A percentile compares a stretch with the other conserved stretches of the same genome.
These are phyloP conservation scores for Globisporangium camurandrum DNA, from an alignment of 352 stramenopile species.

Conservation along the genomic window DNA sequence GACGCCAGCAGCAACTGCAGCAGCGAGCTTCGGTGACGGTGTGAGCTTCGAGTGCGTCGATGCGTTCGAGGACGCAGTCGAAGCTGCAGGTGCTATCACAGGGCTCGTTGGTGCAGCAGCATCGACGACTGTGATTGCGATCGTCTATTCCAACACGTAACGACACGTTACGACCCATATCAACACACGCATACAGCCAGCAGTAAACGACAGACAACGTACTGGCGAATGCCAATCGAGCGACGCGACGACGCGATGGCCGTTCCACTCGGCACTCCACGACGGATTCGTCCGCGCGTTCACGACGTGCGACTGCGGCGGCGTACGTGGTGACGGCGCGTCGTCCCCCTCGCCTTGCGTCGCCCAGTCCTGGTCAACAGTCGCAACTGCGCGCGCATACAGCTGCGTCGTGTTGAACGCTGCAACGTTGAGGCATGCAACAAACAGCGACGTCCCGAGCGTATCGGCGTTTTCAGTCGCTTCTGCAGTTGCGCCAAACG, in stretches of 20 bases:
- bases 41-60: slow-evolving; percentile 7
- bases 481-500: slow-evolving; percentile 29
- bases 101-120: not conserved
- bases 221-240: slow-evolving; percentile 66
- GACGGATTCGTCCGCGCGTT: slow-evolving; percentile 68
- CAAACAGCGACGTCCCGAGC: slow-evolving; percentile 60
- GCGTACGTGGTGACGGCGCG: slow-evolving; percentile 45
- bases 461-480: slow-evolving; percentile 34
- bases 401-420: slow-evolving; percentile 21
- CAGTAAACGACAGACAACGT: slow-evolving; percentile 3
- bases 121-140: slow-evolving; percentile 21
- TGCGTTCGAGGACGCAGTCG: not conserved
- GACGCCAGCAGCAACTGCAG: slow-evolving; percentile 1
- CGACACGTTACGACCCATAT: not conserved
- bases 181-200: not conserved
- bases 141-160: slow-evolving; percentile 18
- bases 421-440: slow-evolving; percentile 46
- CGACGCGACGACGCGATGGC: slow-evolving; percentile 42
- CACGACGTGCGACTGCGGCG: slow-evolving; percentile 75
- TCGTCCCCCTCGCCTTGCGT: slow-evolving; percentile 38
- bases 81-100: not conserved
- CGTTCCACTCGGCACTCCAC: slow-evolving; percentile 65
- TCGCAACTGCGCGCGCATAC: slow-evolving; percentile 55
- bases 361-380: slow-evolving; percentile 78
- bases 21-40: slow-evolving; percentile 6